Conservation (phyloP, 768 basidiomycete genomes). For the Termitomyces eurrhizus region DNA sequence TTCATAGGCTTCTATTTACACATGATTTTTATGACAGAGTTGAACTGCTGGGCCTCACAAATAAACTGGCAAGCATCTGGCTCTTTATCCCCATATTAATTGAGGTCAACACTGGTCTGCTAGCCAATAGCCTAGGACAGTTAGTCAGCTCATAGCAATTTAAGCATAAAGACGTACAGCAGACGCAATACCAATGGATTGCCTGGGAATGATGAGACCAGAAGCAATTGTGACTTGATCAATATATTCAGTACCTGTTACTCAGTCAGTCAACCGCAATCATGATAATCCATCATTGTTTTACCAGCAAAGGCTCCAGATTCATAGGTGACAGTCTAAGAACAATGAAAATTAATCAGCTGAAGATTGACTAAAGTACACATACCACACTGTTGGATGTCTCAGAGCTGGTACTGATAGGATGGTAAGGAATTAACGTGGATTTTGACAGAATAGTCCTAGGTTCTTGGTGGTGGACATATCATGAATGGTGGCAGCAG, state of each 20-base stretch:
- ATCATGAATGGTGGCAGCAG: too few species aligned
- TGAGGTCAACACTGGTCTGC: too few species aligned
- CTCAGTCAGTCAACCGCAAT: background rate
- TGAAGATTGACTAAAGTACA: slow-evolving; percentile 2
- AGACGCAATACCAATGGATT: slow-evolving; percentile 66
- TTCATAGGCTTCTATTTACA: too few species aligned
- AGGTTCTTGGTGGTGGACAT: too few species aligned
- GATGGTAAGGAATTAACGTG: slow-evolving; percentile 40
- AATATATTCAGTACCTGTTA: slow-evolving; percentile 37
- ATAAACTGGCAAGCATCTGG: too few species aligned
- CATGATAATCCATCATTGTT: background rate
- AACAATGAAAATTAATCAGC: background rate
- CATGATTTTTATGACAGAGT: too few species aligned
- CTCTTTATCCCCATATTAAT: too few species aligned
- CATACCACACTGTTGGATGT: slow-evolving; percentile 48
- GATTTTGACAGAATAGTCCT: too few species aligned
- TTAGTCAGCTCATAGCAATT: background rate
- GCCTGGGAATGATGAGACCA: slow-evolving; percentile 45
- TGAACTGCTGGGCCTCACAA: too few species aligned
- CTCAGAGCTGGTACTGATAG: slow-evolving; percentile 44
- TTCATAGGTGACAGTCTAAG: slow-evolving; percentile 54
- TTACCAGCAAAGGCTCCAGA: slow-evolving; percentile 56
- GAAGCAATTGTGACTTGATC: slow-evolving; percentile 52
- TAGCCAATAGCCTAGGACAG: slow-evolving; percentile 32
- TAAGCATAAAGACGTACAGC: slow-evolving; percentile 13